Conservation (phyloP, 2,329 filamentous ascomycete genomes). For the Aspergillus sp. region DNA sequence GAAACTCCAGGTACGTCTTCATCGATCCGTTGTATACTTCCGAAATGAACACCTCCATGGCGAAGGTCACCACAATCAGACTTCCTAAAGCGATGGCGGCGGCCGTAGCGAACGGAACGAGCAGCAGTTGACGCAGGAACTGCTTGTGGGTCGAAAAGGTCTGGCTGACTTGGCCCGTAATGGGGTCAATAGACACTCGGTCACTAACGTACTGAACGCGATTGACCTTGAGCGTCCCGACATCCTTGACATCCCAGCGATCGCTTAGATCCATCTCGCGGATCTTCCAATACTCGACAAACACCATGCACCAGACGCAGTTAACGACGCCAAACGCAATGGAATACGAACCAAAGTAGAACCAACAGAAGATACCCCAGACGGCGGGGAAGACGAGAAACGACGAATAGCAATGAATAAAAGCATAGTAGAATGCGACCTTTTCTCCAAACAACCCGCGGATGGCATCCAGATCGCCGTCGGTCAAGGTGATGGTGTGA, state of each 20-base stretch:
- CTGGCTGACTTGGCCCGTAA: constrained; percentile 70
- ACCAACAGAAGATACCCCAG: constrained; percentile 68
- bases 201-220: constrained; percentile 73
- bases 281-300: constrained; percentile 94
- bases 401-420: constrained; percentile 80
- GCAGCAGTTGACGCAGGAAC: constrained; percentile 66
- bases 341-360: constrained; percentile 78
- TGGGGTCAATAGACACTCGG: constrained; percentile 63
- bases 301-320: constrained; percentile 78
- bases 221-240: constrained; percentile 70
- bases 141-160: constrained; percentile 70
- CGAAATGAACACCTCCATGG: constrained; percentile 89
- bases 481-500: constrained; percentile 52
- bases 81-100: constrained; percentile 66
- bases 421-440: constrained; percentile 93
- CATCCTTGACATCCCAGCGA: constrained; percentile 79
- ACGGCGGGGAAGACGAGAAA: constrained; percentile 76
- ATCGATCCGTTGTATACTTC: constrained; percentile 87
- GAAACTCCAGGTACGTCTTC: constrained; percentile 73
- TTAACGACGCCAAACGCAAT: constrained; percentile 69
- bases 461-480: constrained; percentile 65
- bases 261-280: constrained; percentile 80
- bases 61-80: constrained; percentile 79
- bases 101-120: constrained; percentile 73
- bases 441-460: constrained; percentile 70